Base-by-base conservation (phyloP, 2,329 filamentous ascomycete species). In the Aspergillus quadricinctus region DNA sequence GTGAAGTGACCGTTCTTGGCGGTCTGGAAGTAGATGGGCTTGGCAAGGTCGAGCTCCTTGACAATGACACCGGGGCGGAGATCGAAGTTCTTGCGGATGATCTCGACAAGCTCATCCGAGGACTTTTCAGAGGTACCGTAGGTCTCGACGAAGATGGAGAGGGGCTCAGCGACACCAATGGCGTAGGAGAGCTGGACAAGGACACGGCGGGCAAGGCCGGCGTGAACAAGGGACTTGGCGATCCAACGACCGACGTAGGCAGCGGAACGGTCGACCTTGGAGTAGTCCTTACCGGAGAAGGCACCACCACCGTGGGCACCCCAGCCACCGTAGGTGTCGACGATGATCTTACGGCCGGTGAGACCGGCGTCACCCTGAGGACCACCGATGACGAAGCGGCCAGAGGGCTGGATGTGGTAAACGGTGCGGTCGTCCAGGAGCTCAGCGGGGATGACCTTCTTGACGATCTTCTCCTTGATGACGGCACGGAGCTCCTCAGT, bases 201-300 rank as follows among this genome's bases (percentile, higher is more conserved):
- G 61, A 86, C 89, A 77, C 94, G 92, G 73, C 94, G 92, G 71
- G 90, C 90, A 61, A 99, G 88, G 70, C 89, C 88, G 69, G 93
- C 89, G 71, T 87, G 80, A 68, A 99, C 90, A 64, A 99, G 86
- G 45, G 94, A 99, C 86, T 99, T 99, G 81, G 94, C 94, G 77
- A 99, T 92, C 94, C 94, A 99, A 77, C 94, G 92, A 68, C 85
- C 92, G 68, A 97, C 87, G 82, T 99, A 99, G 73, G 94, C 94
- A 66, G 94, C 94, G 53, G 94, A 97, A 71, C 94, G 90, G 77
- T 99, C 94, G 80, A 99, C 94, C 87, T 99, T 99, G 85, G 92
- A 97, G 87, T 97, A 99, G 79, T 99, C 94, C 88, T 99, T 99
- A 73, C 94, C 94, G 72, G 94, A 97, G 89, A 99, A 99, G 78